These are phyloP conservation scores for Nitzschia sp. DNA, from an alignment of 108 stramenopile genomes.

Conservation along the genomic window DNA sequence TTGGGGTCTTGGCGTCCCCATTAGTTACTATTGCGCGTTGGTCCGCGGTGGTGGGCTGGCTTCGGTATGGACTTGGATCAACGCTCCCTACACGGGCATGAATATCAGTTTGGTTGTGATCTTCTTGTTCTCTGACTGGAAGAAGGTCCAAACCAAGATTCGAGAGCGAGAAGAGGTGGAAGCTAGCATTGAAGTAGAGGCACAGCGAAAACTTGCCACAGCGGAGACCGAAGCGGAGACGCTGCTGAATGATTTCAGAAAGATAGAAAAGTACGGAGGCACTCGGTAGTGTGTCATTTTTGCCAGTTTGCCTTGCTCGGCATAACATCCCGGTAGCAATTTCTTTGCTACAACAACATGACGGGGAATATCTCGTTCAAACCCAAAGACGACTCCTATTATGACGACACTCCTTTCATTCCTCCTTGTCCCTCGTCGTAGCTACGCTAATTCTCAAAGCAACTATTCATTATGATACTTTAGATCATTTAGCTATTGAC, in stretches of 20 bases:
- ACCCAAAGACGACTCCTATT: no score
- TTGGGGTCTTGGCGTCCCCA: slow-evolving; percentile 42
- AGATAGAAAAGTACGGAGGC: neutral
- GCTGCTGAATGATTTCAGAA: neutral
- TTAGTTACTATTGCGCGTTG: slow-evolving; percentile 25
- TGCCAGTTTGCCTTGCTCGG: no score
- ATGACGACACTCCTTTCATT: no score
- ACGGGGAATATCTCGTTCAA: no score
- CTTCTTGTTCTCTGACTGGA: slow-evolving; percentile 33
- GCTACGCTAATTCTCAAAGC: no score
- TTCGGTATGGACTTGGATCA: slow-evolving; percentile 45
- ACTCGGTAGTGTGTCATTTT: neutral
- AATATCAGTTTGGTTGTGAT: slow-evolving; percentile 23
- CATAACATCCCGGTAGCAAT: no score
- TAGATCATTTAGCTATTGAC: no score
- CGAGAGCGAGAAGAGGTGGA: neutral
- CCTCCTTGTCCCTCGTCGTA: no score
- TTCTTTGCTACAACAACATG: no score
- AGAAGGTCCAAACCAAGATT: slow-evolving; percentile 25
- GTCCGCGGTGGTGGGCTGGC: slow-evolving; percentile 23
- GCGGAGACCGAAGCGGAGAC: neutral
- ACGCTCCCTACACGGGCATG: slow-evolving; percentile 37
- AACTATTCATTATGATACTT: no score
- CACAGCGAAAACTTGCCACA: neutral
- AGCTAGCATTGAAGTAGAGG: neutral